A percentile compares a stretch with the other conserved stretches of the same genome.
These are phyloP conservation scores for Leishmania tarentolae DNA, from an alignment of 208 protist genomes.

Conservation along the genomic window DNA sequence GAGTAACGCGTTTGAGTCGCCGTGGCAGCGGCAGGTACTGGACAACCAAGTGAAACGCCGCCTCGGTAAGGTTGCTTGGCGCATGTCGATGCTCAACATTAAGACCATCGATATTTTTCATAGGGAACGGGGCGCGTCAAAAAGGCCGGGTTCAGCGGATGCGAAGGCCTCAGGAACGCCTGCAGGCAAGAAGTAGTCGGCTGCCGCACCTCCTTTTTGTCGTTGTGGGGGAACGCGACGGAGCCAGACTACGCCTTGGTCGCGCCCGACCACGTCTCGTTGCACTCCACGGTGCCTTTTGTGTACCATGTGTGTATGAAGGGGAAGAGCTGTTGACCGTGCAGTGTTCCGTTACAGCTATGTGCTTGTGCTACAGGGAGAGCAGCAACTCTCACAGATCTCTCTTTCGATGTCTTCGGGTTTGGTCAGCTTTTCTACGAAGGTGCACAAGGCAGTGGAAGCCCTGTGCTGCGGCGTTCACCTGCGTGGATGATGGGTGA, in stretches of 20 bases:
- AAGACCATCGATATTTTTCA: conserved; percentile 86
- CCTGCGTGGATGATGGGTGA: background rate
- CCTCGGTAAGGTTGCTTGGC: conserved; percentile 69
- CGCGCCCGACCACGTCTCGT: background rate
- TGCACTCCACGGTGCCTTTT: background rate
- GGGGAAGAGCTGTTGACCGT: background rate
- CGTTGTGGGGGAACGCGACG: background rate
- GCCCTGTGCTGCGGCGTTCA: background rate
- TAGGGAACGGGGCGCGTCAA: conserved; percentile 81
- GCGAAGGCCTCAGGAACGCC: conserved; percentile 24
- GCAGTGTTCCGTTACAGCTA: background rate
- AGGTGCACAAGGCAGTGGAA: background rate
- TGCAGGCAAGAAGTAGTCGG: conserved; percentile 33
- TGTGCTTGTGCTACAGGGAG: background rate
- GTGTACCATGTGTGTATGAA: background rate
- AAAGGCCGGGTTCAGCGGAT: conserved; percentile 52
- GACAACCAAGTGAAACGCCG: conserved; percentile 86
- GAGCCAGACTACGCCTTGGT: background rate
- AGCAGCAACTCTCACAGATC: background rate
- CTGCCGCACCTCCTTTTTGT: background rate
- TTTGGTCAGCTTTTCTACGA: background rate
- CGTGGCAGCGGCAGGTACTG: conserved; percentile 81
- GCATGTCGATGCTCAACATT: conserved; percentile 80
- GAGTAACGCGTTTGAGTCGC: conserved; percentile 69
- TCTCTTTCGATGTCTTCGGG: background rate